phyloP scores from a whole-genome alignment of 2,329 filamentous ascomycete species.

The Phialocephala sp. region DNA sequence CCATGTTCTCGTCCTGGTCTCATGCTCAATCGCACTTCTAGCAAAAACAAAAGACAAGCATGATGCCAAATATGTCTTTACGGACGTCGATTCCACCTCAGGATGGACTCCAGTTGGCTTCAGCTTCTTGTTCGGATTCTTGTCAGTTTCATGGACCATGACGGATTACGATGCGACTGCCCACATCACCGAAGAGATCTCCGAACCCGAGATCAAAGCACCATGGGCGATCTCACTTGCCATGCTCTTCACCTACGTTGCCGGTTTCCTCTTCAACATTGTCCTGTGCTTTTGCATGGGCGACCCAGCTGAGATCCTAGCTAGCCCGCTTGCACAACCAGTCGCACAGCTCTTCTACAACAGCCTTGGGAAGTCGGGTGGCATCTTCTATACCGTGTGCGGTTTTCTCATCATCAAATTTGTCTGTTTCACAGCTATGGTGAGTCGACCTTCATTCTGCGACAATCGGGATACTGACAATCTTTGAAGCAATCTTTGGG shows the following conservation, averaged over 20 bases:
- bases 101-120: conserved; percentile 61
- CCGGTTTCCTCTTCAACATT: conserved; percentile 63
- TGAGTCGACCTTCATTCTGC: conserved; percentile 48
- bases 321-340: conserved; percentile 55
- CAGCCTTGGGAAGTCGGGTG: conserved; percentile 57
- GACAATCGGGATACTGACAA: conserved; percentile 40
- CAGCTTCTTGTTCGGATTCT: conserved; percentile 64
- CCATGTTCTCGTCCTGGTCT: conserved; percentile 57
- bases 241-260: conserved; percentile 60
- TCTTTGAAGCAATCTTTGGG: conserved; percentile 49
- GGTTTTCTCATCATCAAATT: conserved; percentile 64
- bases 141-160: conserved; percentile 66
- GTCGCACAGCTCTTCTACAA: conserved; percentile 64
- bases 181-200: conserved; percentile 58
- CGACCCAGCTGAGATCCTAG: conserved; percentile 53
- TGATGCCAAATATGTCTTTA: conserved; percentile 59
- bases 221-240: conserved; percentile 62
- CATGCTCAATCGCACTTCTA: conserved; percentile 57
- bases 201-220: conserved; percentile 55
- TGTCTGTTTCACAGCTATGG: conserved; percentile 61
- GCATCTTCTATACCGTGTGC: conserved; percentile 60
- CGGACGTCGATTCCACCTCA: conserved; percentile 54
- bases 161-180: conserved; percentile 58
- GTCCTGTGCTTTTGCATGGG: conserved; percentile 64
- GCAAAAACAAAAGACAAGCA: conserved; percentile 58